phyloP scores from a whole-genome alignment of 176 grass and related monocot species.

The Echinochloa phyllopogon region DNA sequence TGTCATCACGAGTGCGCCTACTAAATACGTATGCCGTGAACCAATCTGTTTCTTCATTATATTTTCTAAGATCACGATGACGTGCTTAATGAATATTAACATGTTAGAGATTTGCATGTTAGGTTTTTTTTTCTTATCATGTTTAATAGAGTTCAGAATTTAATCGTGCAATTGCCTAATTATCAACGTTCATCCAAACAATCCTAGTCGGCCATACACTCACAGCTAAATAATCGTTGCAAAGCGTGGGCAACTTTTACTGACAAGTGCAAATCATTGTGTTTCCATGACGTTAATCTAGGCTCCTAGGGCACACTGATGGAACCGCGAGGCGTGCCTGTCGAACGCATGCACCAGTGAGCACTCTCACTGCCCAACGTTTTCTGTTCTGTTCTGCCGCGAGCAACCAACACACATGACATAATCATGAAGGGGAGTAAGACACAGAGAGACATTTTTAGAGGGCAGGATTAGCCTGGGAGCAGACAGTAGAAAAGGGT shows the following conservation, averaged over 20 bases:
- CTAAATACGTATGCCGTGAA: too few relatives aligned
- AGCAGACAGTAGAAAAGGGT: slow-evolving; percentile 17
- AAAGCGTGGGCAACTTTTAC: slow-evolving; percentile 1
- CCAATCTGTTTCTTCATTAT: too few relatives aligned
- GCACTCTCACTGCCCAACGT: neutral
- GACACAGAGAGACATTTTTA: neutral
- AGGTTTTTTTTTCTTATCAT: too few relatives aligned
- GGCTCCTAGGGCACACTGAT: slow-evolving; percentile 15
- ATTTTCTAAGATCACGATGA: too few relatives aligned
- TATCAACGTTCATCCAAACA: too few relatives aligned
- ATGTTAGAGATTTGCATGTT: too few relatives aligned
- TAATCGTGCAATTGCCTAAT: too few relatives aligned
- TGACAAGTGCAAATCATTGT: slow-evolving; percentile 21
- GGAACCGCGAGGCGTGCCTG: slow-evolving; percentile 9
- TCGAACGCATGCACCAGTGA: slow-evolving; percentile 21
- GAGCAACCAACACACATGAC: slow-evolving; percentile 12
- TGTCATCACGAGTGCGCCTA: too few relatives aligned
- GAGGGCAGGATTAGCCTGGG: neutral
- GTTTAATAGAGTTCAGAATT: too few relatives aligned
- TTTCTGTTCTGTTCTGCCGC: neutral
- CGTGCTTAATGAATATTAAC: too few relatives aligned
- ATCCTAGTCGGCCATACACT: neutral
- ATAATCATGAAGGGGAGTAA: slow-evolving; percentile 37
- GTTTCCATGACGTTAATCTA: slow-evolving; percentile 39
- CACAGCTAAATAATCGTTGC: neutral